A percentile compares a stretch with the other conserved stretches of the same genome.
Conservation (phyloP, 164 flowering plant genomes). For the Sedum album region DNA sequence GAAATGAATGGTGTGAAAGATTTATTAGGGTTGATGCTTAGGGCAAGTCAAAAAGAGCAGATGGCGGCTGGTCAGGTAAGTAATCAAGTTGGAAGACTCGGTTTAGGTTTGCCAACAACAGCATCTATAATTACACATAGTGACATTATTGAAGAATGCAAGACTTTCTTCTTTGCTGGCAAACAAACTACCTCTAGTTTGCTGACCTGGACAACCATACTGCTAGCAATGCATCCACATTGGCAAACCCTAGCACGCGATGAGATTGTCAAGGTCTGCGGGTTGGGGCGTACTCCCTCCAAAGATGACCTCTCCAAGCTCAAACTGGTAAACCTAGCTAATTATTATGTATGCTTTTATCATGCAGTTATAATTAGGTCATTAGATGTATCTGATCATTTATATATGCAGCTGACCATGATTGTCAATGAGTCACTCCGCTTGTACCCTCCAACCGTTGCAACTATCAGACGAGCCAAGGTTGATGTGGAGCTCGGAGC, state of each 20-base stretch:
- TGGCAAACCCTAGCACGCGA: slow-evolving; percentile 94
- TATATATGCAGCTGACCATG: slow-evolving; percentile 64
- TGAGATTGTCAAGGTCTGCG: slow-evolving; percentile 73
- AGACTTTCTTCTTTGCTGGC: slow-evolving; percentile 93
- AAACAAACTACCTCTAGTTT: slow-evolving; percentile 86
- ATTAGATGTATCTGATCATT: background rate
- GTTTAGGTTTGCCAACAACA: background rate
- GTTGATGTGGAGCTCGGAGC: slow-evolving; percentile 63
- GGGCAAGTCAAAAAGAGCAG: slow-evolving; percentile 20
- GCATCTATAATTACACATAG: slow-evolving; percentile 32
- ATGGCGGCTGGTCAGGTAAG: background rate
- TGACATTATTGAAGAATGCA: slow-evolving; percentile 95
- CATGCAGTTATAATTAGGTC: background rate
- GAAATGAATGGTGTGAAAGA: slow-evolving; percentile 27
- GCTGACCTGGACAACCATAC: slow-evolving; percentile 92
- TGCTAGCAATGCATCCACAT: slow-evolving; percentile 89
- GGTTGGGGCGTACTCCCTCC: slow-evolving; percentile 74
- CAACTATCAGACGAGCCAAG: slow-evolving; percentile 76
- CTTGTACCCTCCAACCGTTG: slow-evolving; percentile 79
- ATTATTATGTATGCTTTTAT: background rate
- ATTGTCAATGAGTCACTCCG: slow-evolving; percentile 78
- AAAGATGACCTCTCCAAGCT: slow-evolving; percentile 69
- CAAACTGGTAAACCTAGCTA: slow-evolving; percentile 46
- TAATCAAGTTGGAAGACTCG: too few species aligned
- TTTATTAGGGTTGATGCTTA: slow-evolving; percentile 58